Base-by-base conservation (phyloP, 768 basidiomycete genomes). In the Multifurca ochricompacta region DNA sequence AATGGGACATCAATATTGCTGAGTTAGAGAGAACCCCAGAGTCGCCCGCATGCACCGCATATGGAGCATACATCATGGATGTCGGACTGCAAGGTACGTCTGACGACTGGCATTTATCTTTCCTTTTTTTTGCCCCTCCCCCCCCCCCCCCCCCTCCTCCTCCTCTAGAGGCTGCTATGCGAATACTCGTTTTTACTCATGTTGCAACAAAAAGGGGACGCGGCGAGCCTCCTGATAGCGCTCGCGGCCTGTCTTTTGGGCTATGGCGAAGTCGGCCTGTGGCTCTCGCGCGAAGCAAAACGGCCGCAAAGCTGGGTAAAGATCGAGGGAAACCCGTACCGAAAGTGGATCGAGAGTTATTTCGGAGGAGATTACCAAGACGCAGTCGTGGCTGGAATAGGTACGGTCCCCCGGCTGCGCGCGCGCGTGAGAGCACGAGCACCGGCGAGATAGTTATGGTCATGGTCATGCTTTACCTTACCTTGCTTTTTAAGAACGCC, bases 181-280 rank as follows among this genome's bases (percentile, higher is more conserved):
- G n/a, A n/a, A n/a, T n/a, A n/a, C n/a, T n/a, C n/a, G n/a, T n/a
- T n/a, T n/a, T n/a, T n/a, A n/a, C n/a, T 18, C 28, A 30, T 42
- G 8, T 30, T 92, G 52, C 34, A 84, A 3, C 8, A 6, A 25
- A 23, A 50, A 56, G 54, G 54, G 13, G 90, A 93, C 63, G 67
- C 77, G 4, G 77, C 79, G 32, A 83, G 79, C 56, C 71, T 94
- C 5, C 64, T 85, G n/a, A 82, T 96, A 71, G 86, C 89, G 0
- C 75, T 93, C 1, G 81, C 87, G 9, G 84, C 89, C 7, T 97
- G 94, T 65, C 73, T 95, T 8, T 70, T 95, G 0, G 94, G 93
- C 2, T 97, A 96, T 65, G 93, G 93, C 10, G 89, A 95, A 66
- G 90, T 93, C 0, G 93, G 92, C 1, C 69, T 90, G 36, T 89